These are phyloP conservation scores for Candida verbasci DNA, from an alignment of 805 yeast species.

Conservation along the genomic window DNA sequence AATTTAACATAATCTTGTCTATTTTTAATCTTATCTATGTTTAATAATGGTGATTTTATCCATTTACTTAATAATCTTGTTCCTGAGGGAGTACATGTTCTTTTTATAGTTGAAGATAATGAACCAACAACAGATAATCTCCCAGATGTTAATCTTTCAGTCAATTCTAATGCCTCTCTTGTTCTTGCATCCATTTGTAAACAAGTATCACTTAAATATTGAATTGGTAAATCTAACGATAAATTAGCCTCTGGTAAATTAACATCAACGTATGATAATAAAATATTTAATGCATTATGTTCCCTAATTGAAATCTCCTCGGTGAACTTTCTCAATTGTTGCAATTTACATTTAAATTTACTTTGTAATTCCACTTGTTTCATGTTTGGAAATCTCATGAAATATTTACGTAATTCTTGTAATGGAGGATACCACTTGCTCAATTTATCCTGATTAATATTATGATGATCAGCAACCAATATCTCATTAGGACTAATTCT, in stretches of 20 bases:
- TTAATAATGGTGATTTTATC: constrained; percentile 75
- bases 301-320: constrained; percentile 39
- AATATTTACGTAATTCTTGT: constrained; percentile 55
- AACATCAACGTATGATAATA: constrained; percentile 61
- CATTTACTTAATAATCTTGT: constrained; percentile 74
- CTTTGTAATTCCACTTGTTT: constrained; percentile 26
- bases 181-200: constrained; percentile 83
- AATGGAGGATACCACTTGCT: constrained; percentile 57
- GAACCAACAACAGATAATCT: constrained; percentile 63
- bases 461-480: constrained; percentile 47
- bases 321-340: constrained; percentile 28
- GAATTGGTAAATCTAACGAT: constrained; percentile 63
- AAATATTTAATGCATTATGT: constrained; percentile 56
- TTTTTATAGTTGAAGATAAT: constrained; percentile 59
- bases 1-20: constrained; percentile 42
- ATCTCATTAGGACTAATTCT: constrained; percentile 82
- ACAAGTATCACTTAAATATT: constrained; percentile 45
- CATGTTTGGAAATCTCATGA: constrained; percentile 48
- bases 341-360: constrained; percentile 30
- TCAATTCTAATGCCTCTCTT: constrained; percentile 70
- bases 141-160: constrained; percentile 43
- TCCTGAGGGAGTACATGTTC: constrained; percentile 81
- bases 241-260: constrained; percentile 67
- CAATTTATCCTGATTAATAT: constrained; percentile 30
- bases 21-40: constrained; percentile 46